Conservation (phyloP, 805 yeast species). For the Pichia occidentalis region DNA sequence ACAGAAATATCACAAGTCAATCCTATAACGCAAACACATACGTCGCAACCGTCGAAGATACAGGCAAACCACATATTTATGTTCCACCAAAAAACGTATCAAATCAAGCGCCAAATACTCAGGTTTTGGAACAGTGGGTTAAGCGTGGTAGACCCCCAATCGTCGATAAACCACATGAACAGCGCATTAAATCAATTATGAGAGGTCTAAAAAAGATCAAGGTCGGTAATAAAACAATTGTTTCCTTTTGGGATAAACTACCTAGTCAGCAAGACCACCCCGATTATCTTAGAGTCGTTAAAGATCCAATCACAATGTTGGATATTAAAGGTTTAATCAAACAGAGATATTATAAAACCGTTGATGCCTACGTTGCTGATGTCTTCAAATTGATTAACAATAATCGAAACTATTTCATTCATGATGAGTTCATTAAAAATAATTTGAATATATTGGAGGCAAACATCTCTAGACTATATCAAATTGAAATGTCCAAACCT, state of each 20-base stretch:
- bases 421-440: constrained; percentile 49
- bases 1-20: constrained; percentile 10
- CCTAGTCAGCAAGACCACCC: constrained; percentile 60
- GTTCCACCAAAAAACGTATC: constrained; percentile 23
- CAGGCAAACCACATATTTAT: constrained; percentile 23
- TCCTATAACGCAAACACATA: constrained; percentile 26
- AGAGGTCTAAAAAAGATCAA: constrained; percentile 72
- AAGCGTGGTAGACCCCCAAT: constrained; percentile 89
- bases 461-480: constrained; percentile 49
- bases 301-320: constrained; percentile 60
- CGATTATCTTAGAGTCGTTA: constrained; percentile 46
- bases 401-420: constrained; percentile 58
- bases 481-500: constrained; percentile 70
- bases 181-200: constrained; percentile 80
- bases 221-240: constrained; percentile 40
- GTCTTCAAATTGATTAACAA: constrained; percentile 68
- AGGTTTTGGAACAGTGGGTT: constrained; percentile 38
- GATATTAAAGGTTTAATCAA: constrained; percentile 79
- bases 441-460: constrained; percentile 61
- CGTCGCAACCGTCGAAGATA: constrained; percentile 23
- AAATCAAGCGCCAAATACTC: constrained; percentile 19
- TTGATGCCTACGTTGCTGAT: constrained; percentile 72
- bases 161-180: constrained; percentile 86
- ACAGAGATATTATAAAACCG: constrained; percentile 71
- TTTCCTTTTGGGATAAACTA: constrained; percentile 63